Base-by-base conservation (phyloP, 306 rosid species). In the Castanopsis chinensis region DNA sequence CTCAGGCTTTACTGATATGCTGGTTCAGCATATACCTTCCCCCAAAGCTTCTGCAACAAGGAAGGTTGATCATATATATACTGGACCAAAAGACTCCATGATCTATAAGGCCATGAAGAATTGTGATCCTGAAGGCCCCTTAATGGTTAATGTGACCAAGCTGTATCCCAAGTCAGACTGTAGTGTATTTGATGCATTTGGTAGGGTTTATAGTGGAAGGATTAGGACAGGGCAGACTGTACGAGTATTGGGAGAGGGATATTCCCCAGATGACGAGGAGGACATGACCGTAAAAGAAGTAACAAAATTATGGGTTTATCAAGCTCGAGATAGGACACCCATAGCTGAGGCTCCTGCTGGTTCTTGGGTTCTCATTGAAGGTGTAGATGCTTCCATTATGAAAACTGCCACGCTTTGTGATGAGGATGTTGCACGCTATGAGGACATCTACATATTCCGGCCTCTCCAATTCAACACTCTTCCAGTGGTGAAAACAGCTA, bases 361-460 rank as follows among this genome's bases (percentile, higher is more conserved):
- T 83, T 85, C 94, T 69, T 95, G 99, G 99, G 98, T 95, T 82
- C 92, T 95, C 71, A 95, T 93, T 76, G 99, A 95, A 88, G 99
- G 98, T 13, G 99, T 95, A 80, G 99, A 95, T 87, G 98, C 99
- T 86, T 95, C 98, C 51, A 95, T 95, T 32, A 95, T 95, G 99
- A 95, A 95, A 90, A 93, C 99, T 10, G 99, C 99, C 78, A 91
- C 99, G 45, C 87, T 95, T 12, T 91, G 98, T 81, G 89, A 87
- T 73, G 90, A 86, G 78, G 88, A 88, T 74, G 89, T 77, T 78
- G 99, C 52, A 33, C 72, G 72, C 10, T 33, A 90, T 54, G 98
- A 95, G 84, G 99, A 93, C 85, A 94, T 85, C 3, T 93, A 91
- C 86, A 95, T 93, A 75, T 95, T 91, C 84, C 89, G 99, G 53